phyloP scores from a whole-genome alignment of 208 protist species.

The Phytomonas sp. region DNA sequence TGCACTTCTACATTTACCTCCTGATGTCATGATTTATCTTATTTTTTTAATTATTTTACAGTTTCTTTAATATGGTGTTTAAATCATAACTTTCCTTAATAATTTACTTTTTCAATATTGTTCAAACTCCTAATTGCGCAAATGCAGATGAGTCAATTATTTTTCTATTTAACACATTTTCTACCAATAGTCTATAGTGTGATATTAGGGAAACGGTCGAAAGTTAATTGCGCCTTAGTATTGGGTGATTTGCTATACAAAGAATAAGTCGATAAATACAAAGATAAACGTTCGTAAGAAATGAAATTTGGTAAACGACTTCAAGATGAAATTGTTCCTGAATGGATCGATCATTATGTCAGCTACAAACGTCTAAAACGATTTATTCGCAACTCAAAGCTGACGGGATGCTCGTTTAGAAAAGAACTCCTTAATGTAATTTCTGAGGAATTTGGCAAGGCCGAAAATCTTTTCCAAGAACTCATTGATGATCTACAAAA shows the following conservation, averaged over 20 bases:
- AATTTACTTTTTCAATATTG: not conserved
- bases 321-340: slow-evolving; percentile 68
- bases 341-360: slow-evolving; percentile 83
- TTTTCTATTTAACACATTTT: not conserved
- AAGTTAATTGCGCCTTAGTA: slow-evolving; percentile 9
- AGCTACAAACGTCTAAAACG: slow-evolving; percentile 85
- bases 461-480: slow-evolving; percentile 62
- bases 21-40: slow-evolving; percentile 1
- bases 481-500: slow-evolving; percentile 71
- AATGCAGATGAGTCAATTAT: not conserved
- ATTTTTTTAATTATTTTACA: slow-evolving; percentile 1
- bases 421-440: slow-evolving; percentile 69
- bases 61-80: not conserved
- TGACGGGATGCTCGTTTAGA: slow-evolving; percentile 67
- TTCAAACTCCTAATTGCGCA: not conserved
- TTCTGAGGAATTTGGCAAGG: slow-evolving; percentile 57
- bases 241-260: not conserved
- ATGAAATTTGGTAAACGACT: slow-evolving; percentile 91
- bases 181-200: not conserved
- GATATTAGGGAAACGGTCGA: not conserved
- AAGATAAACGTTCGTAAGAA: not conserved
- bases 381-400: slow-evolving; percentile 61
- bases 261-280: not conserved
- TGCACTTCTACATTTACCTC: not conserved
- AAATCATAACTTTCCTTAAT: not conserved